Percentiles rank a stretch among this genome's conserved stretches.
Conservation (phyloP, 139 green algal genomes). For the Chlorella sorokiniana region DNA sequence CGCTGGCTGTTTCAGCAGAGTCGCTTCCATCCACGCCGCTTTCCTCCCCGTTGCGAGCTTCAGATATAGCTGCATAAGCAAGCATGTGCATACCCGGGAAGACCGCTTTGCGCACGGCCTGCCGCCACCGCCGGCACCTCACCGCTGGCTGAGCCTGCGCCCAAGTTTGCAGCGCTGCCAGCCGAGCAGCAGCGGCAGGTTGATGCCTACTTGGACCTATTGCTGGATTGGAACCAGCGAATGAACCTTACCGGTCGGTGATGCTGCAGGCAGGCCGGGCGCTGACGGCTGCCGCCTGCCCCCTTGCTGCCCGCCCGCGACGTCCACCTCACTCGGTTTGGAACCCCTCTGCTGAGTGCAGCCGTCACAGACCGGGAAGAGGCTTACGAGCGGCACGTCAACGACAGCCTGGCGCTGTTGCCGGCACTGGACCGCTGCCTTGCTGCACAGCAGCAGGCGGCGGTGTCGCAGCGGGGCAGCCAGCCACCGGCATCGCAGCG, state of each 20-base stretch:
- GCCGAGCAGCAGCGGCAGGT: slow-evolving; percentile 49
- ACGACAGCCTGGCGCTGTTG: slow-evolving; percentile 83
- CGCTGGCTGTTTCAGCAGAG: too few relatives aligned
- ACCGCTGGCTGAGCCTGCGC: not conserved
- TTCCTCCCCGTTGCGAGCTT: too few relatives aligned
- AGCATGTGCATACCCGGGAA: too few relatives aligned
- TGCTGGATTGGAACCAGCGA: slow-evolving; percentile 72
- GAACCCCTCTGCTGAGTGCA: slow-evolving; percentile 37
- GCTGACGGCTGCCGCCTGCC: not conserved
- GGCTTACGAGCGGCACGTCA: slow-evolving; percentile 68
- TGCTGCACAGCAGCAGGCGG: not conserved
- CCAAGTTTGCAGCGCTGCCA: not conserved
- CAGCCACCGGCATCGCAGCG: not conserved
- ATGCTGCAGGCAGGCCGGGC: not conserved
- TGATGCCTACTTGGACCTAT: slow-evolving; percentile 62
- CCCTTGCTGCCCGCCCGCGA: not conserved
- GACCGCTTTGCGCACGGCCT: too few relatives aligned
- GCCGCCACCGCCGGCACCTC: not conserved
- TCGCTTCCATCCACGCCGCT: too few relatives aligned
- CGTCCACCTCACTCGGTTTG: not conserved
- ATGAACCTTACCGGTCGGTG: slow-evolving; percentile 81
- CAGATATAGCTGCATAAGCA: too few relatives aligned
- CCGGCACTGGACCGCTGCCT: slow-evolving; percentile 61
- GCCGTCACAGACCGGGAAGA: slow-evolving; percentile 63
- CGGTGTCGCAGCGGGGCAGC: not conserved